These are phyloP conservation scores for Penicillium paradoxum DNA, from an alignment of 495 filamentous ascomycete species.

Conservation along the genomic window DNA sequence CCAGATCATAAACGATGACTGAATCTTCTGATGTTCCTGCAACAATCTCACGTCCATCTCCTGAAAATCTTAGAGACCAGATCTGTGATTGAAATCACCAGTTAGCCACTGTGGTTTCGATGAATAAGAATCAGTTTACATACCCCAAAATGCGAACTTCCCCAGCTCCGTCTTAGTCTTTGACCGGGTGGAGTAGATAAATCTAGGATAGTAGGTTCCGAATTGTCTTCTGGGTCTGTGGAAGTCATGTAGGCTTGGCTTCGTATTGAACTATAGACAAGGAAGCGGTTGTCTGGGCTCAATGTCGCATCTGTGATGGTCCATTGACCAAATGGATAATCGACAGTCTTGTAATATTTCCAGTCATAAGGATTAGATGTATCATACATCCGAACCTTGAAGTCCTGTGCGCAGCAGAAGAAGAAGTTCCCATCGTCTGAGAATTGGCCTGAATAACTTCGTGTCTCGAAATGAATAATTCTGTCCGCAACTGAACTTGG, in stretches of 20 bases:
- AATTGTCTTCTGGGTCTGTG: conserved; percentile 75
- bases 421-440: conserved; percentile 97
- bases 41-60: conserved; percentile 86
- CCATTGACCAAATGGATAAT: conserved; percentile 84
- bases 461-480: conserved; percentile 78
- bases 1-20: conserved; percentile 92
- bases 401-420: conserved; percentile 91
- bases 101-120: conserved; percentile 4
- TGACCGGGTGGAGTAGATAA: conserved; percentile 51
- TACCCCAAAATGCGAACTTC: conserved; percentile 49
- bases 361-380: conserved; percentile 93
- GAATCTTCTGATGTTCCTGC: conserved; percentile 75
- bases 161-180: conserved; percentile 34
- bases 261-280: conserved; percentile 84
- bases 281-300: conserved; percentile 84
- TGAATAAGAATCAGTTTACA: conserved; percentile 6
- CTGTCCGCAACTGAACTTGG: conserved; percentile 77
- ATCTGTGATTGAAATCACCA: conserved; percentile 50
- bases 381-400: conserved; percentile 93
- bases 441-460: conserved; percentile 94
- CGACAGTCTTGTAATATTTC: conserved; percentile 91
- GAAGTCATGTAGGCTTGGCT: conserved; percentile 77
- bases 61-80: conserved; percentile 89
- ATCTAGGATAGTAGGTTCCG: conserved; percentile 72
- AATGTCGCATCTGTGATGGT: conserved; percentile 92